These are phyloP conservation scores for Calonectria pauciramosa DNA, from an alignment of 2,329 filamentous ascomycete species.

Conservation along the genomic window DNA sequence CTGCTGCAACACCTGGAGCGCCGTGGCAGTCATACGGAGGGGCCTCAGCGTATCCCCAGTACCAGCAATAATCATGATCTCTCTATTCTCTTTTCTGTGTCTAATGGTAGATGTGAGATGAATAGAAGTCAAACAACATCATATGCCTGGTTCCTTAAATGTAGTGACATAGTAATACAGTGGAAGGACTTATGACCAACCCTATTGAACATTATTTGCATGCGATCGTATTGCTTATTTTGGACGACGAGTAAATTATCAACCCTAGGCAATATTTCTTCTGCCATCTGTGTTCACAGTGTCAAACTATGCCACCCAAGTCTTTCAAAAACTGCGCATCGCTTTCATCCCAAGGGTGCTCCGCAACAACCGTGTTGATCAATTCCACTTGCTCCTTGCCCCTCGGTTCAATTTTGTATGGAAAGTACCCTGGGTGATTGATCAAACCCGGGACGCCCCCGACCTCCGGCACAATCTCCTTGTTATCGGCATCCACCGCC, in stretches of 20 bases:
- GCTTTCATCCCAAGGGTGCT: neutral
- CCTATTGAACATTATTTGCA: too few relatives aligned
- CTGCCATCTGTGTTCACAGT: too few relatives aligned
- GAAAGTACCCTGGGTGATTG: neutral
- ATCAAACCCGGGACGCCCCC: neutral
- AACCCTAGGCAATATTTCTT: too few relatives aligned
- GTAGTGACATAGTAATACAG: too few relatives aligned
- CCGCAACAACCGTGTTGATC: neutral
- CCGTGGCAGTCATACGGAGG: neutral
- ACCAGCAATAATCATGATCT: neutral
- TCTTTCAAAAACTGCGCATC: neutral
- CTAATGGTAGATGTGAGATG: neutral
- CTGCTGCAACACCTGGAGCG: neutral
- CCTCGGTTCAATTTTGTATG: neutral
- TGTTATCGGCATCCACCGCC: constrained; percentile 32
- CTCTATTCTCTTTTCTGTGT: neutral
- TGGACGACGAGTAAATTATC: too few relatives aligned
- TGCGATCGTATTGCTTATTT: too few relatives aligned
- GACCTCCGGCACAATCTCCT: neutral
- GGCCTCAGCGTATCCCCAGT: neutral
- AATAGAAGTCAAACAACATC: neutral
- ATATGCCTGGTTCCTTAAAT: neutral
- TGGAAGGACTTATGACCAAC: too few relatives aligned
- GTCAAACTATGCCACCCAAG: neutral
- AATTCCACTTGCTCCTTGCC: neutral